Evolutionary conservation across 345 rosid species (phyloP), one percentile per base, ranked within the genome.

Genomic region (Salix arbutifolia): DNA sequence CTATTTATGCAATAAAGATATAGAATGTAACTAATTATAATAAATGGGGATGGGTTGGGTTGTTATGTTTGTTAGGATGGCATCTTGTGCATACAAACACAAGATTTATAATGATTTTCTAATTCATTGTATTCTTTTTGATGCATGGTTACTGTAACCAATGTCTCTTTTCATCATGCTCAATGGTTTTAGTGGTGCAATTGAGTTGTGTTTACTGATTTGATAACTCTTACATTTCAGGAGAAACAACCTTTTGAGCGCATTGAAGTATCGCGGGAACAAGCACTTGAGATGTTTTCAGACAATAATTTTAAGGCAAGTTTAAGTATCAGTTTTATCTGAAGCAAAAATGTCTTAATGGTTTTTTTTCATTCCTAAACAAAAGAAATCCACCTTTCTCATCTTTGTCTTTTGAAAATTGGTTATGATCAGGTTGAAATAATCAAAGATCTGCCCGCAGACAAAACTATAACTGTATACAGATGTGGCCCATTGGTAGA

Each of bases 401-500:
- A 74, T 65, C 50, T 68, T 35, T 76, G 17, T 19, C 37, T 35
- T n/a, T 25, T 26, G 30, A 21, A 37, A 21, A 37, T 58, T 25
- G 68, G 31, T 74, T 74, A 52, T 82, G 72, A 81, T 82, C 85
- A 96, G 99, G 89, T 91, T 75, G 99, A 96, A 83, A 90, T 96
- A 84, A 96, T 96, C 83, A 89, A 80, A 3, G 97, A 86, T 48
- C 90, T 96, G 81, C 94, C 98, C 71, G 89, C 83, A 2, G 97
- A 92, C 86, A 91, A 94, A 82, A 94, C 97, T 71, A 94, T 94
- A 80, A 94, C 98, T 7, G 98, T 96, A 46, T 96, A 94, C 80
- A 87, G 99, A 87, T 96, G 99, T 74, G 99, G 99, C 18, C 97
- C 97, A 52, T 82, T 94, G 87, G 94, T 94, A 61, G 99, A 96